Evolutionary conservation across 2,329 filamentous ascomycete genomes (phyloP).

Genomic region (Hypomyces rosellus): DNA sequence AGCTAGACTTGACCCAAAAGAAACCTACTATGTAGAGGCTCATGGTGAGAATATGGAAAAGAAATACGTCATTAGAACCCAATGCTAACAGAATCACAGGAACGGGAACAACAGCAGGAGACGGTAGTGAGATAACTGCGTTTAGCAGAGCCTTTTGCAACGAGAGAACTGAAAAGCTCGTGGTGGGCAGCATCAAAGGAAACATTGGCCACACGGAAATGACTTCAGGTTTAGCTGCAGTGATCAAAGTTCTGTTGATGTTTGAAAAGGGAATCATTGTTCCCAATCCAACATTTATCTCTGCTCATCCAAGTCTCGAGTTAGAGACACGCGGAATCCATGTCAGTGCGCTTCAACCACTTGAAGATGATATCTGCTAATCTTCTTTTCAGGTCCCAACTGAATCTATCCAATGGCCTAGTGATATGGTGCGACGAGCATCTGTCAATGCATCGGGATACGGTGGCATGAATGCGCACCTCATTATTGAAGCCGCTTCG

Average conservation of each 20-base stretch:
- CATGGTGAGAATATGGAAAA: conserved; percentile 1
- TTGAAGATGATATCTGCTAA: background rate
- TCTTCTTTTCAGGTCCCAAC: conserved; percentile 12
- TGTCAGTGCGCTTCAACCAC: background rate
- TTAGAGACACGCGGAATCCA: background rate
- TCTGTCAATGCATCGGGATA: conserved; percentile 20
- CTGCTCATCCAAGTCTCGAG: conserved; percentile 3
- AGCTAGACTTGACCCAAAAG: conserved; percentile 9
- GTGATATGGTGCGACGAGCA: conserved; percentile 8
- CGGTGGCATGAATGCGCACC: conserved; percentile 18
- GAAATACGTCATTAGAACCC: background rate
- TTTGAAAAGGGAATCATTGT: conserved; percentile 9
- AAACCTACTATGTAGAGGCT: conserved; percentile 9
- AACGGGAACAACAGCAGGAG: conserved; percentile 11
- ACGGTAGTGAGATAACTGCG: conserved; percentile 6
- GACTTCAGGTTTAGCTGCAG: conserved; percentile 8
- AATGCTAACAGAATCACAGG: background rate
- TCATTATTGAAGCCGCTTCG: conserved; percentile 15
- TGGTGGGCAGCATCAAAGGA: conserved; percentile 9
- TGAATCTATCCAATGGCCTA: conserved; percentile 13
- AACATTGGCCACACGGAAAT: conserved; percentile 12
- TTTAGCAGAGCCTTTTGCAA: conserved; percentile 8
- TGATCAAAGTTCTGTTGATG: conserved; percentile 10
- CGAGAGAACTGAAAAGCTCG: conserved; percentile 2
- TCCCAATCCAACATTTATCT: conserved; percentile 6